Conservation (phyloP, 495 filamentous ascomycete species). For the Bombardia bombarda region DNA sequence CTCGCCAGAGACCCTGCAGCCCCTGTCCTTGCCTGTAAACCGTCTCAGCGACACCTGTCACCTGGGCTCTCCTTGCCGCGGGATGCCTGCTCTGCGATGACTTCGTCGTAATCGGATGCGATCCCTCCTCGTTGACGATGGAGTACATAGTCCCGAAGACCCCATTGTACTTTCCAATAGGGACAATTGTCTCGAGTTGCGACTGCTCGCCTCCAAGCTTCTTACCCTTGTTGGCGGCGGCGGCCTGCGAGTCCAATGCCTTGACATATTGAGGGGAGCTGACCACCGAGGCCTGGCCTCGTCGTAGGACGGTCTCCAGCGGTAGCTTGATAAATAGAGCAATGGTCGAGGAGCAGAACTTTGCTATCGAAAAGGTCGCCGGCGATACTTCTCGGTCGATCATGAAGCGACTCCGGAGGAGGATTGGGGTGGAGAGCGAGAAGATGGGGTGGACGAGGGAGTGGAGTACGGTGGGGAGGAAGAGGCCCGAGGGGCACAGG, state of each 20-base stretch:
- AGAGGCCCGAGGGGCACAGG: constrained; percentile 58
- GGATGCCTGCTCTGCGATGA: constrained; percentile 13
- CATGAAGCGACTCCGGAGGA: constrained; percentile 67
- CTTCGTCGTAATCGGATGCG: constrained; percentile 27
- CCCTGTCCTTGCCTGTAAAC: constrained; percentile 67
- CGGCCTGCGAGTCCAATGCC: constrained; percentile 30
- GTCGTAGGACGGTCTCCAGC: constrained; percentile 81
- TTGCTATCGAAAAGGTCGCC: constrained; percentile 64
- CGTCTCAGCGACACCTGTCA: constrained; percentile 27
- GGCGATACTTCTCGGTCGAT: constrained; percentile 81
- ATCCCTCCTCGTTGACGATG: constrained; percentile 79
- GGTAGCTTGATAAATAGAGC: constrained; percentile 82
- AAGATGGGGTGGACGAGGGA: constrained; percentile 74
- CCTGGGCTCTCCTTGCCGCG: constrained; percentile 25
- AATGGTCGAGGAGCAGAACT: constrained; percentile 65
- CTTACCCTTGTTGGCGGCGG: constrained; percentile 21
- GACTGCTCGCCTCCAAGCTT: background rate
- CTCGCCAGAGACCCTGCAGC: constrained; percentile 75
- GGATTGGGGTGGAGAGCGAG: constrained; percentile 68
- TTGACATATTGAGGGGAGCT: constrained; percentile 31
- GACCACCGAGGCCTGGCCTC: constrained; percentile 70
- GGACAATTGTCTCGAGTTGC: constrained; percentile 62
- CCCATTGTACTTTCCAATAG: constrained; percentile 67
- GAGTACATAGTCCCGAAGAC: constrained; percentile 80
- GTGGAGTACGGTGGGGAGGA: constrained; percentile 80